Percentiles rank a stretch among this genome's conserved stretches.
Conservation (phyloP, 257 asterid genomes). For the Scutellaria minor region DNA sequence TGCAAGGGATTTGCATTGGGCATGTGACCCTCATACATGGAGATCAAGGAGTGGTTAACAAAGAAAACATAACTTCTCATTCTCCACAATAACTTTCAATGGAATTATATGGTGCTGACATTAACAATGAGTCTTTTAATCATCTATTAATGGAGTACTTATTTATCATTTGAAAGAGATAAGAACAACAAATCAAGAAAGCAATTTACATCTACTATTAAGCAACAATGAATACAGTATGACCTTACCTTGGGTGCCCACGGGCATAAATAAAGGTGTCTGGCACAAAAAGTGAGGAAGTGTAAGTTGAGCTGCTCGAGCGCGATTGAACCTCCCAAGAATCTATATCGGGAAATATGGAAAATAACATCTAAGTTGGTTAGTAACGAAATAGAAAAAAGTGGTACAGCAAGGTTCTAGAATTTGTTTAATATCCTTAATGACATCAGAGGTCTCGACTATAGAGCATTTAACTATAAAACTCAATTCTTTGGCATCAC, state of each 20-base stretch:
- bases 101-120: neutral
- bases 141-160: slow-evolving; percentile 17
- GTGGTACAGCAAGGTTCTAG: slow-evolving; percentile 2
- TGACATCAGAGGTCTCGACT: slow-evolving; percentile 1
- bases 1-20: neutral
- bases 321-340: slow-evolving; percentile 95
- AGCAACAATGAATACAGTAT: slow-evolving; percentile 20
- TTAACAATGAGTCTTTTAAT: neutral
- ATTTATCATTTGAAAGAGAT: neutral
- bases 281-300: slow-evolving; percentile 88
- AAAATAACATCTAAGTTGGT: neutral
- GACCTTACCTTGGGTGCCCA: slow-evolving; percentile 92
- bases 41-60: neutral
- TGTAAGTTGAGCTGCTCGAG: slow-evolving; percentile 88
- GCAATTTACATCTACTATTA: neutral
- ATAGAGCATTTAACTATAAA: neutral
- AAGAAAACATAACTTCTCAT: neutral
- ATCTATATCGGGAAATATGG: slow-evolving; percentile 50
- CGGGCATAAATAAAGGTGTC: slow-evolving; percentile 97
- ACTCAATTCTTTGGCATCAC: neutral
- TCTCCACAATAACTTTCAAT: neutral
- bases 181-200: neutral
- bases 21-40: neutral
- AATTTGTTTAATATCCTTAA: neutral
- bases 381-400: neutral